These are phyloP conservation scores for Barnettozyma pratensis DNA, from an alignment of 805 yeast genomes.

Conservation along the genomic window DNA sequence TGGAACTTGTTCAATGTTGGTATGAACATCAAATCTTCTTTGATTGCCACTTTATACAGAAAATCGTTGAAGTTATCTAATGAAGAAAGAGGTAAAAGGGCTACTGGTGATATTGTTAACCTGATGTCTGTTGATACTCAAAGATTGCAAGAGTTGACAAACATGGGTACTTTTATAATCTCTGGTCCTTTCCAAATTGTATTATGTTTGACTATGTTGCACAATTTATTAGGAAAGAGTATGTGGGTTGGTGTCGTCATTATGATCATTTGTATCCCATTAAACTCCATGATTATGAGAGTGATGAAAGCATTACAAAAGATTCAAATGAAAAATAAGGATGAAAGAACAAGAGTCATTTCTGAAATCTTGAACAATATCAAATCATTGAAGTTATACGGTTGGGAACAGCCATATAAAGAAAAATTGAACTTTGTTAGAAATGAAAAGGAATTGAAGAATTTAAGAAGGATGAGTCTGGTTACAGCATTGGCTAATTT, in stretches of 20 bases:
- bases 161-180: constrained; percentile 77
- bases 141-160: constrained; percentile 77
- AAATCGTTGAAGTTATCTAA: constrained; percentile 65
- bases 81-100: constrained; percentile 63
- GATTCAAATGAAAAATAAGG: constrained; percentile 84
- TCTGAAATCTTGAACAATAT: constrained; percentile 87
- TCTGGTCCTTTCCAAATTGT: constrained; percentile 88
- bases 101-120: constrained; percentile 92
- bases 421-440: constrained; percentile 73
- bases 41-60: constrained; percentile 62
- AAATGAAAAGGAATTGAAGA: constrained; percentile 78
- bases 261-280: constrained; percentile 72
- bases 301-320: constrained; percentile 71
- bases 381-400: constrained; percentile 87
- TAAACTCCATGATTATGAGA: constrained; percentile 66
- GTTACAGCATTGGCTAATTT: constrained; percentile 67
- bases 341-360: constrained; percentile 83
- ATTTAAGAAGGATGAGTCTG: constrained; percentile 67
- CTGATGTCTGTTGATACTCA: constrained; percentile 93
- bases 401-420: constrained; percentile 90
- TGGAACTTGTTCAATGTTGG: constrained; percentile 71
- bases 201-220: constrained; percentile 68
- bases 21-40: constrained; percentile 66
- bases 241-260: constrained; percentile 95
- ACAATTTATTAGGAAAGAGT: constrained; percentile 73